Percentiles rank a stretch among this genome's conserved stretches.
phyloP scores from a whole-genome alignment of 192 early-diverging fungal species.

The Coemansia sp. region DNA sequence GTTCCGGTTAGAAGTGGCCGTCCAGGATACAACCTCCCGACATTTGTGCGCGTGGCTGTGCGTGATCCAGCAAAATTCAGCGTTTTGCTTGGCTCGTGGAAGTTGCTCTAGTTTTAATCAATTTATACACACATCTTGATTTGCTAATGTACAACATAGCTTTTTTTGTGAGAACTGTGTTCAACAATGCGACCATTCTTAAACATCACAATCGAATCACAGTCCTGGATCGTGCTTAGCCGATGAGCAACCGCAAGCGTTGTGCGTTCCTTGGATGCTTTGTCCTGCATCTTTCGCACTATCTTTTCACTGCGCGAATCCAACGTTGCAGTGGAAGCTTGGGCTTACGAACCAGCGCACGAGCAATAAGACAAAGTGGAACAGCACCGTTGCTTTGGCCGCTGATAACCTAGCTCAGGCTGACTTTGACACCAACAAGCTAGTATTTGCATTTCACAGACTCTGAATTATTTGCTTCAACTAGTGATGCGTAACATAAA shows the following conservation, averaged over 20 bases:
- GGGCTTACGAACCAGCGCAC: constrained; percentile 84
- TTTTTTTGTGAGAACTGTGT: constrained; percentile 56
- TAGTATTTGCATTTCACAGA: constrained; percentile 11
- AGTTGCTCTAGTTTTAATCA: constrained; percentile 24
- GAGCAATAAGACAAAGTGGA: constrained; percentile 57
- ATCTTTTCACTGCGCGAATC: constrained; percentile 71
- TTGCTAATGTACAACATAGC: background rate
- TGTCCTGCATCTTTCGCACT: constrained; percentile 70
- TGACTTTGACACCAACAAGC: constrained; percentile 20
- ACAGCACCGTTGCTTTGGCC: constrained; percentile 13
- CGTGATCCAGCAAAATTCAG: constrained; percentile 68
- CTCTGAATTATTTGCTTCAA: background rate
- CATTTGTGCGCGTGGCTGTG: constrained; percentile 76
- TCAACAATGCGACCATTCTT: constrained; percentile 64
- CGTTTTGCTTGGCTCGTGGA: constrained; percentile 72
- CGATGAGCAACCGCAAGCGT: constrained; percentile 76
- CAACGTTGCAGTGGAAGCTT: constrained; percentile 70
- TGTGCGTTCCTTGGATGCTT: constrained; percentile 66
- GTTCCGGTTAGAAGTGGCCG: constrained; percentile 81
- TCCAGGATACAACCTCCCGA: constrained; percentile 71
- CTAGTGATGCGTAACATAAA: background rate
- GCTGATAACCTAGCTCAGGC: constrained; percentile 14
- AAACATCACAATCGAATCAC: constrained; percentile 77
- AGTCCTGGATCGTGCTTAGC: constrained; percentile 68
- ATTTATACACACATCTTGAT: background rate